These are phyloP conservation scores for Geotrichum reessii DNA, from an alignment of 1,139 yeast species.

Conservation along the genomic window DNA sequence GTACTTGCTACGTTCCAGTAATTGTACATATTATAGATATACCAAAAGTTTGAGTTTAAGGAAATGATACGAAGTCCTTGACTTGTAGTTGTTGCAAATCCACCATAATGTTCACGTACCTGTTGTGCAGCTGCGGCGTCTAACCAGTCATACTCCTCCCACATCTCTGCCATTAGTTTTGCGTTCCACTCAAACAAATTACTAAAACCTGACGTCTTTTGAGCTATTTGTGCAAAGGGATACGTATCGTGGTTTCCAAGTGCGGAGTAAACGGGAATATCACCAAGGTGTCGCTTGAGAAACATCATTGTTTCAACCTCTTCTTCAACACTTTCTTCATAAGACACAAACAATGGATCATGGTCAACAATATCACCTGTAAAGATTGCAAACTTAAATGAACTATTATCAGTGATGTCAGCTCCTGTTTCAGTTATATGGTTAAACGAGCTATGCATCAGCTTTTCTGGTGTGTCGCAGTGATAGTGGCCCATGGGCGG, in stretches of 20 bases:
- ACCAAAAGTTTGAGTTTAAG: conserved; percentile 55
- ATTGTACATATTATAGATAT: conserved; percentile 53
- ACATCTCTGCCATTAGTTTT: conserved; percentile 54
- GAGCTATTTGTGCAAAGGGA: conserved; percentile 68
- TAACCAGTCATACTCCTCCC: conserved; percentile 40
- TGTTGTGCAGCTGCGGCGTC: conserved; percentile 22
- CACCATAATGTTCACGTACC: conserved; percentile 50
- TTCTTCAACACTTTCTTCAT: conserved; percentile 44
- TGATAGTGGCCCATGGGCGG: conserved; percentile 54
- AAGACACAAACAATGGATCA: conserved; percentile 50
- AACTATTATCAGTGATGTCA: conserved; percentile 22
- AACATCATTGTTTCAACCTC: conserved; percentile 50
- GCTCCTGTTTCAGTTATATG: conserved; percentile 34
- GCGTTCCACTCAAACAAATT: conserved; percentile 55
- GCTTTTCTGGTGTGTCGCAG: conserved; percentile 56
- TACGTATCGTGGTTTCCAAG: conserved; percentile 70
- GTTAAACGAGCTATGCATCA: conserved; percentile 51
- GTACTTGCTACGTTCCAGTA: conserved; percentile 48
- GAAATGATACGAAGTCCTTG: conserved; percentile 54
- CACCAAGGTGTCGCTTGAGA: conserved; percentile 50
- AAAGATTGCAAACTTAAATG: conserved; percentile 55
- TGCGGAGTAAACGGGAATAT: conserved; percentile 57
- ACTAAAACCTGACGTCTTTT: conserved; percentile 44
- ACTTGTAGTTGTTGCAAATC: conserved; percentile 52
- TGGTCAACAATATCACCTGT: conserved; percentile 70